phyloP scores from a whole-genome alignment of 306 rosid genomes.

The Vigna hirtella region DNA sequence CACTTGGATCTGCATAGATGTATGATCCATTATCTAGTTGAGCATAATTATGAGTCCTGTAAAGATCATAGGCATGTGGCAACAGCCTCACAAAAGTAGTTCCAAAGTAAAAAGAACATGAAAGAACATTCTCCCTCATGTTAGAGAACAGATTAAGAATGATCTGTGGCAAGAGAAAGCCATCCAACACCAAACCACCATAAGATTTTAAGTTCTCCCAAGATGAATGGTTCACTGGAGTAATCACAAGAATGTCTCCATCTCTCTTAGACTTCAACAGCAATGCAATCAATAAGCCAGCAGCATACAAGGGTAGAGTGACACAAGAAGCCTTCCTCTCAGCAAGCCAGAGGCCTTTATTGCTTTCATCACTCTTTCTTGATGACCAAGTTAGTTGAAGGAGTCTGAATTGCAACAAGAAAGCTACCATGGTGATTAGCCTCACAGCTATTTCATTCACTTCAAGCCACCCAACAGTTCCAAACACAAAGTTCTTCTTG shows the following conservation, averaged over 20 bases:
- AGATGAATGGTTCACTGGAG: slow-evolving; percentile 29
- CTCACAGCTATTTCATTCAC: slow-evolving; percentile 58
- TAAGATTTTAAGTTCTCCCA: slow-evolving; percentile 55
- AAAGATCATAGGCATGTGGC: slow-evolving; percentile 73
- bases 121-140: slow-evolving; percentile 49
- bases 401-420: slow-evolving; percentile 66
- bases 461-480: slow-evolving; percentile 59
- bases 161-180: slow-evolving; percentile 74
- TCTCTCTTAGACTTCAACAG: slow-evolving; percentile 32
- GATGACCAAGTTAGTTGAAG: slow-evolving; percentile 61
- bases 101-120: slow-evolving; percentile 60
- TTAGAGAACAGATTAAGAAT: slow-evolving; percentile 56
- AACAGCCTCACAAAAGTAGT: slow-evolving; percentile 60
- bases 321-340: slow-evolving; percentile 52
- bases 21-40: slow-evolving; percentile 25
- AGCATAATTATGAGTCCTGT: slow-evolving; percentile 47
- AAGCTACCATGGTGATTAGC: slow-evolving; percentile 56
- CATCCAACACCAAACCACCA: slow-evolving; percentile 58
- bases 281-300: slow-evolving; percentile 50
- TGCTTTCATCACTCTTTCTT: slow-evolving; percentile 47
- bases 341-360: slow-evolving; percentile 42
- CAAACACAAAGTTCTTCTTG: slow-evolving; percentile 36
- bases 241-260: background rate
- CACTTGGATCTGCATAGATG: slow-evolving; percentile 55
- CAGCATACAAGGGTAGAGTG: slow-evolving; percentile 46